Percentiles rank a stretch among this genome's conserved stretches.
Conservation (phyloP, 2,329 filamentous ascomycete genomes). For the Endothia cerciana region DNA sequence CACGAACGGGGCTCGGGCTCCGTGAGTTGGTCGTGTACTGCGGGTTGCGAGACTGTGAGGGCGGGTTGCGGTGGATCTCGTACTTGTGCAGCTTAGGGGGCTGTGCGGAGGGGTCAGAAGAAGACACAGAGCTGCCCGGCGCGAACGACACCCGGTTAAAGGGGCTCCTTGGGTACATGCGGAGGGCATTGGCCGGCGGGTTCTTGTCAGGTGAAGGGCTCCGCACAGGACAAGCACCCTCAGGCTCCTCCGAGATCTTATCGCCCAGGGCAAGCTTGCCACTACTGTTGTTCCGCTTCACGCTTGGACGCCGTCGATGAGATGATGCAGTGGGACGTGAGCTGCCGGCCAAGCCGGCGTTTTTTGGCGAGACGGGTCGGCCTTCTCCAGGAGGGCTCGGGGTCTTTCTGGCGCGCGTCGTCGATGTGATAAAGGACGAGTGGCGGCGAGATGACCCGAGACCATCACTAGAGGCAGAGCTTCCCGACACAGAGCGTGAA, state of each 20-base stretch:
- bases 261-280: slow-evolving; percentile 74
- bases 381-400: slow-evolving; percentile 34
- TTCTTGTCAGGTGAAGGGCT: slow-evolving; percentile 28
- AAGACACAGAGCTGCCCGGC: slow-evolving; percentile 43
- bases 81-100: slow-evolving; percentile 48
- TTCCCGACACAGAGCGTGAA: slow-evolving; percentile 55
- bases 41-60: slow-evolving; percentile 80
- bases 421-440: slow-evolving; percentile 29
- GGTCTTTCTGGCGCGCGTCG: slow-evolving; percentile 26
- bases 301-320: slow-evolving; percentile 64
- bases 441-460: slow-evolving; percentile 41
- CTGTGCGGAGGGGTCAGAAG: slow-evolving; percentile 42
- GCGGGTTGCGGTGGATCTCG: slow-evolving; percentile 82
- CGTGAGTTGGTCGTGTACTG: slow-evolving; percentile 72
- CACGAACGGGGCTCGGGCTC: slow-evolving; percentile 38
- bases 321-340: slow-evolving; percentile 41
- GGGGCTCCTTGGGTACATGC: slow-evolving; percentile 66
- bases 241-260: slow-evolving; percentile 88
- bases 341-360: slow-evolving; percentile 42
- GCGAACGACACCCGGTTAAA: slow-evolving; percentile 64
- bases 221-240: slow-evolving; percentile 45
- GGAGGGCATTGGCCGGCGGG: slow-evolving; percentile 50
- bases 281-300: slow-evolving; percentile 72
- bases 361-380: slow-evolving; percentile 38
- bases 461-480: slow-evolving; percentile 54